phyloP scores from a whole-genome alignment of 768 basidiomycete species.

The Dacryopinax primogenitus region DNA sequence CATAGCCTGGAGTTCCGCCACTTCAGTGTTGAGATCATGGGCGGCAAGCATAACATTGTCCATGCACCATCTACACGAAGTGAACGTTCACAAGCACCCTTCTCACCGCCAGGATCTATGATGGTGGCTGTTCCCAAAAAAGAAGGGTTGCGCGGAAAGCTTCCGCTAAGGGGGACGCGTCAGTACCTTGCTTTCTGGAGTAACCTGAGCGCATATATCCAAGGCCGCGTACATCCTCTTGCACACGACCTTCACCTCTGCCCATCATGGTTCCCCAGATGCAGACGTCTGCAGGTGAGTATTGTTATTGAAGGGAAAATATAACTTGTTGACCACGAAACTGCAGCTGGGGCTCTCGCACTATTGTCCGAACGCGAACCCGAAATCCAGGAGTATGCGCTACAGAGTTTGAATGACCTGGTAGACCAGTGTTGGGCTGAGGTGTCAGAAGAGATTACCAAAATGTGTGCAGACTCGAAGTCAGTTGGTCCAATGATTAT shows the following conservation, averaged over 20 bases:
- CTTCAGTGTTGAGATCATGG: too few species aligned
- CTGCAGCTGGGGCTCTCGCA: slow-evolving; percentile 79
- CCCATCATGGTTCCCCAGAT: slow-evolving; percentile 3
- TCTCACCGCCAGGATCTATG: too few species aligned
- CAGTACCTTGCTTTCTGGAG: slow-evolving; percentile 2
- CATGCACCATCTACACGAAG: too few species aligned
- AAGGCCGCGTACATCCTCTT: background rate
- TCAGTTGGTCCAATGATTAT: slow-evolving; percentile 6
- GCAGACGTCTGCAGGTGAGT: slow-evolving; percentile 1
- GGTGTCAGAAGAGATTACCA: slow-evolving; percentile 84
- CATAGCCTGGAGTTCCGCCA: too few species aligned
- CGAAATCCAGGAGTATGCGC: slow-evolving; percentile 81
- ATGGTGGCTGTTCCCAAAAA: background rate
- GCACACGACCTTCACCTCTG: background rate
- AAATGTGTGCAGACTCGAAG: slow-evolving; percentile 49
- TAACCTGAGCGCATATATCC: background rate
- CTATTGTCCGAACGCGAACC: slow-evolving; percentile 77
- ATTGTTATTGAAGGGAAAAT: background rate
- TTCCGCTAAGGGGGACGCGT: slow-evolving; percentile 7
- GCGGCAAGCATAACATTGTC: too few species aligned
- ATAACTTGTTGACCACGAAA: background rate
- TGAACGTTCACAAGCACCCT: too few species aligned
- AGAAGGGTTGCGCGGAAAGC: background rate
- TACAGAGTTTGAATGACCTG: slow-evolving; percentile 64
- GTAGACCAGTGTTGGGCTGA: slow-evolving; percentile 97